Base-by-base conservation (phyloP, 2,329 filamentous ascomycete species). In the Fusarium goolgardi region DNA sequence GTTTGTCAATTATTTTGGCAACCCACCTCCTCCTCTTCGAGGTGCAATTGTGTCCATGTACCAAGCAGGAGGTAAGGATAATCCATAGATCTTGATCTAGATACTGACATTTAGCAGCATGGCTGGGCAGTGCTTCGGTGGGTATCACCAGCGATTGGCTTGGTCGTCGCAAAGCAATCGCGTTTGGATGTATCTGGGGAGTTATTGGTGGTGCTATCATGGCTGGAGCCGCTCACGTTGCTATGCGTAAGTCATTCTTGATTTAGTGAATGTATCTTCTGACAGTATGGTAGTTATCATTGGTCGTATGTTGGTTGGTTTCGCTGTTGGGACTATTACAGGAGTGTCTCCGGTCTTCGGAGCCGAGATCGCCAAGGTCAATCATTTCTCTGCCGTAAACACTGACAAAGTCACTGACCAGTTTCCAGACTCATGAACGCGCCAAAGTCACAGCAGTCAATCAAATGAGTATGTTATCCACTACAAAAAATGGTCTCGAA, bases 1-100 rank as follows among this genome's bases (percentile, higher is more conserved):
- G 0, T 81, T 81, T 35, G 51, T 76, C 12, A 45, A 34, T 0
- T 79, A 81, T 58, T 81, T 81, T 6, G 73, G 74, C 9, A 74
- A 76, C 3, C 79, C 79, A 0, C 60, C 77, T 51, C 71, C 79
- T 6, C 65, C 79, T 1, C 67, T 80, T 1, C 73, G 77, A 7
- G 79, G 79, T 11, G 78, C 79, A 1, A 81, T 81, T 21, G 79
- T 81, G 0, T 81, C 79, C 0, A 71, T 81, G 18, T 81, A 80
- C 31, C 79, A 81, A 41, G 78, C 78, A 7, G 79, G 78, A 73
- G 78, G 78, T 76, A 55, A 49, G 46, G n/a, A 6, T 3, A n/a
- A 9, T 0, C 1, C 2, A 7, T 7, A 1, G 3, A 11, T 2
- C 20, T 3, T 12, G 10, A 5, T 5, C 0, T 4, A 7, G 11